Base-by-base conservation (phyloP, 495 filamentous ascomycete genomes). In the Hypoxylon intermedium region DNA sequence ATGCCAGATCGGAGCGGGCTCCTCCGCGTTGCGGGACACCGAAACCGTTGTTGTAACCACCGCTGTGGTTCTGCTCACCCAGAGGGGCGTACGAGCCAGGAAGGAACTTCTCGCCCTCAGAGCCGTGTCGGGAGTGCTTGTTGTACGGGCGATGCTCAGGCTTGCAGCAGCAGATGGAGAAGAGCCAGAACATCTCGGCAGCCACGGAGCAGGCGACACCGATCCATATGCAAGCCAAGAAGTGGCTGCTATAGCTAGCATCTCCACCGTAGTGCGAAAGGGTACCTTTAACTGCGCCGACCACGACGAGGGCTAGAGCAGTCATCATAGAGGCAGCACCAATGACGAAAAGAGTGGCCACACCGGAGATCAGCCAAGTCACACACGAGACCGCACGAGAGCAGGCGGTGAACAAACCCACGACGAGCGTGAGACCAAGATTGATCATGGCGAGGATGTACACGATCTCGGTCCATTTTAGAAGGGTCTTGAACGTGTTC, bases 121-220 rank as follows among this genome's bases (percentile, higher is more conserved):
- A 58, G 55, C 53, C 55, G 53, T 38, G 31, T 12, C 53, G 19
- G 15, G 52, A 38, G 16, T 41, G 13, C 20, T 56, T 48, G 48
- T 63, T 56, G 53, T 68, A 42, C 11, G 63, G 53, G 31, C 69
- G 65, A 53, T 74, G 67, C 65, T 77, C 77, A 41, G 74, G 76
- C 46, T 72, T 67, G 80, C 93, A 97, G 85, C 93, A 97, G 88
- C 93, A 97, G 52, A 86, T 80, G 74, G 85, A 90, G 74, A 96
- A 85, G 63, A 89, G 77, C 93, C 93, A 98, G 87, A 96, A 97
- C 65, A 96, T 63, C 53, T 81, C 81, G 11, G 85, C 85, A 42
- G 69, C 89, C 18, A 91, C 63, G 40, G 88, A 85, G 72, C 95
- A 94, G 26, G 80, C 88, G 9, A 87, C 88, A 43, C 86, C 87